Evolutionary conservation across 306 rosid species (phyloP).

Genomic region (Vigna radiata): DNA sequence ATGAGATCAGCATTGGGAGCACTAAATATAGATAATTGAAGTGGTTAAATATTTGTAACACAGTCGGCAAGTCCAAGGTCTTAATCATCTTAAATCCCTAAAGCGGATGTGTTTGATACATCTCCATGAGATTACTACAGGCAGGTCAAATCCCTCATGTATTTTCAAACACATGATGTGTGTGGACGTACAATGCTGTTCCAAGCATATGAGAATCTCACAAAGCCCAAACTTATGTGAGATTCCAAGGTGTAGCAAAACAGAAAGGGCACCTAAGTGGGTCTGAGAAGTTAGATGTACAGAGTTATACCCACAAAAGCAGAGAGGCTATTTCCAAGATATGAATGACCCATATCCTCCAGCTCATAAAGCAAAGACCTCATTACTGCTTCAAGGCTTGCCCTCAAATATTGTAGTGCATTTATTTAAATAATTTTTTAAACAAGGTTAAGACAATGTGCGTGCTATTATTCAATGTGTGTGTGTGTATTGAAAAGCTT

Average conservation of each 20-base stretch:
- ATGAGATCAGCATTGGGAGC: constrained; percentile 43
- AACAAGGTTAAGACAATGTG: constrained; percentile 9
- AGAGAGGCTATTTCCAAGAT: not conserved
- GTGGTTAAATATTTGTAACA: not conserved
- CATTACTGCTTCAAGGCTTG: not conserved
- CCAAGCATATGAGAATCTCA: constrained; percentile 22
- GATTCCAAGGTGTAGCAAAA: constrained; percentile 17
- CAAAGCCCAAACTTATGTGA: not conserved
- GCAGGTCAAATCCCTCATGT: constrained; percentile 16
- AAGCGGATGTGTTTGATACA: constrained; percentile 16
- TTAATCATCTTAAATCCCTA: constrained; percentile 7
- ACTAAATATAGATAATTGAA: constrained; percentile 28
- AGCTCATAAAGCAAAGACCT: not conserved
- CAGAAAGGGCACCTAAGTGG: not conserved
- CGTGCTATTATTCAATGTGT: not conserved
- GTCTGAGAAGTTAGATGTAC: not conserved
- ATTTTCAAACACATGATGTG: not conserved
- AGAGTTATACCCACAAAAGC: not conserved
- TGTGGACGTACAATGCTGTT: constrained; percentile 3
- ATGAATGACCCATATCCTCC: not conserved
- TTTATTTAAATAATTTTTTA: not conserved
- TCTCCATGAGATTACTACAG: constrained; percentile 10
- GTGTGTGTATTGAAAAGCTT: constrained; percentile 2
- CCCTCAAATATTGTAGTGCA: not conserved
- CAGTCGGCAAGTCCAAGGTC: constrained; percentile 10